phyloP scores from a whole-genome alignment of 2,329 filamentous ascomycete genomes.

The Penicillium concentricum region DNA sequence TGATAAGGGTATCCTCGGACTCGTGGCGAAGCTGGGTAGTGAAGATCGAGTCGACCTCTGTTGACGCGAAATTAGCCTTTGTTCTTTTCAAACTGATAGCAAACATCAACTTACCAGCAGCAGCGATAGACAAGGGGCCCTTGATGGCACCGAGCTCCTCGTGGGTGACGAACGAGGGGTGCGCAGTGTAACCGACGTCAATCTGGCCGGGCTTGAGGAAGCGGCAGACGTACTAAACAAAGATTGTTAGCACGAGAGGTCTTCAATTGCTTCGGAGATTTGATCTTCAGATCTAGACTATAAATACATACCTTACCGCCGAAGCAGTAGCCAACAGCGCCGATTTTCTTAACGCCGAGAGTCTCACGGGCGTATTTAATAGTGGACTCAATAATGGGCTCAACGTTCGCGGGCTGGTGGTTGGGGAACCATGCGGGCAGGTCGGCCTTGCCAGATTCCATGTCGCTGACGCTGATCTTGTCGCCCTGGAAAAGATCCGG shows the following conservation, averaged over 20 bases:
- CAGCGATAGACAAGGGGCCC: conserved; percentile 68
- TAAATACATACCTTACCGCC: conserved; percentile 62
- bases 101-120: conserved; percentile 40
- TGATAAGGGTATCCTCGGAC: conserved; percentile 62
- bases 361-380: conserved; percentile 59
- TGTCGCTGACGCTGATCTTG: conserved; percentile 54
- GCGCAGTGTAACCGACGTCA: conserved; percentile 70
- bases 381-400: conserved; percentile 53
- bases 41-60: conserved; percentile 66
- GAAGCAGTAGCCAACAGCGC: conserved; percentile 71
- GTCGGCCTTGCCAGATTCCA: conserved; percentile 48
- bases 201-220: conserved; percentile 63
- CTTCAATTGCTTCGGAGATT: background rate
- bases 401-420: conserved; percentile 51
- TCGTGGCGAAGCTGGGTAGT: conserved; percentile 62
- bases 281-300: background rate
- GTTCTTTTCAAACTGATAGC: background rate
- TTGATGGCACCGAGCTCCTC: conserved; percentile 65
- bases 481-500: conserved; percentile 72
- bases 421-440: conserved; percentile 51
- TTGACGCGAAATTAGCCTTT: conserved; percentile 1
- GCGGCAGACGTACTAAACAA: conserved; percentile 63
- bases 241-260: background rate
- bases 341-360: conserved; percentile 59
- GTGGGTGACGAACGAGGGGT: conserved; percentile 71